Base-by-base conservation (phyloP, 805 yeast genomes). In the Saccharomycopsis fibuligera region DNA sequence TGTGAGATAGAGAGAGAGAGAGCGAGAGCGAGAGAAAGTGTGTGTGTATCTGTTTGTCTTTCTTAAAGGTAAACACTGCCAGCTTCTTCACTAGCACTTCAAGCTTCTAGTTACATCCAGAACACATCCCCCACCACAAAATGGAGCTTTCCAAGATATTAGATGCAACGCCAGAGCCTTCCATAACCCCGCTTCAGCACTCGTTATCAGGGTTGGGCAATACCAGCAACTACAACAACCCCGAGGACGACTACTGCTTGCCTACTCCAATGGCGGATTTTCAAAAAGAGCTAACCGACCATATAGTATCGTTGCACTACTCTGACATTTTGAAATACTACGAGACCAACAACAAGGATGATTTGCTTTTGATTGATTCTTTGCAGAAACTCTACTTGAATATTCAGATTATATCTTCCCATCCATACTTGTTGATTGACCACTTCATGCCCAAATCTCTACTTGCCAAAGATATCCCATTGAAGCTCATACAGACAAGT, bases 211-310 rank as follows among this genome's bases (percentile, higher is more conserved):
- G 45, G 10, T 6, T 14, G 6, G 5, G 9, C 5, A 22, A 29
- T 22, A n/a, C 41, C 47, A 56, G 68, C 54, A 2, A 52, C 58
- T 3, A 54, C 49, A 29, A 58, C 31, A 48, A 66, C 49, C 56
- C 55, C 29, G 57, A 66, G 5, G 73, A 88, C 10, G 95, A 84
- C 54, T 88, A 86, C 62, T 76, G 79, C 62, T 68, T 89, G 24
- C 85, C 95, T 1, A 82, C 91, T 5, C 90, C 96, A 2, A 78
- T 89, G 80, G 78, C 83, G 47, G 87, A 84, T 54, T 86, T 86
- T 56, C 98, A 91, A 62, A 83, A 81, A 58, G 93, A 89, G 58
- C 71, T 91, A 45, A 86, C 90, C 9, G 96, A 91, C 63, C 96
- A 89, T 61, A 89, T 93, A 27, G 86, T 91, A 10, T 86, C 96